These are phyloP conservation scores for Osmanthus fragrans DNA, from an alignment of 257 asterid species.

Conservation along the genomic window DNA sequence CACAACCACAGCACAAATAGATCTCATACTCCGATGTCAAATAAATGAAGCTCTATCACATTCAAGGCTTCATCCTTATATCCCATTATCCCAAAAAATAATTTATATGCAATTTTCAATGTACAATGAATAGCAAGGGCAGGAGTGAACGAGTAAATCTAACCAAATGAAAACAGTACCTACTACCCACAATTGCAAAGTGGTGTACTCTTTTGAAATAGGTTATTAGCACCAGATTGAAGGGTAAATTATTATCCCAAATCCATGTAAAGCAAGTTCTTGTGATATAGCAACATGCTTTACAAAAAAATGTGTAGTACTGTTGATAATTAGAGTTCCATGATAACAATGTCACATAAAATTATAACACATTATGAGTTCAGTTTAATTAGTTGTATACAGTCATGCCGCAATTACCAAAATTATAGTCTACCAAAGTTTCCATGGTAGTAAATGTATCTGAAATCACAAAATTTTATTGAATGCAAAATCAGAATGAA, in stretches of 20 bases:
- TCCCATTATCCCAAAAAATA: no score
- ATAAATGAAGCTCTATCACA: neutral
- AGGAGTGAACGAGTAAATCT: no score
- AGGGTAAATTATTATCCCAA: neutral
- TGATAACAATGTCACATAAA: neutral
- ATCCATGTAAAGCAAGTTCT: neutral
- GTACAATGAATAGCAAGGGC: no score
- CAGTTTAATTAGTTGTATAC: neutral
- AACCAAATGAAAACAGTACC: no score
- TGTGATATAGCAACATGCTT: neutral
- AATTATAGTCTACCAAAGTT: neutral
- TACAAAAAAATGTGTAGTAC: neutral
- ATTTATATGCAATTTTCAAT: neutral
- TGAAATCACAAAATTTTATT: slow-evolving; percentile 6
- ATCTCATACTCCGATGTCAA: neutral
- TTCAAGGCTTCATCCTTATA: neutral
- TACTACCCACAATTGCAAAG: no score
- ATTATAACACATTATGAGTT: neutral
- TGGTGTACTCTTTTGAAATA: neutral
- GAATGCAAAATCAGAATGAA: neutral
- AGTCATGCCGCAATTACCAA: neutral
- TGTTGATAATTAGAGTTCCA: neutral
- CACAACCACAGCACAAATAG: neutral
- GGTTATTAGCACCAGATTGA: neutral
- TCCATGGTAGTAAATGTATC: slow-evolving; percentile 8